Evolutionary conservation across 768 basidiomycete species (phyloP), one percentile per base, ranked within the genome.

Genomic region (Boletales sp.): DNA sequence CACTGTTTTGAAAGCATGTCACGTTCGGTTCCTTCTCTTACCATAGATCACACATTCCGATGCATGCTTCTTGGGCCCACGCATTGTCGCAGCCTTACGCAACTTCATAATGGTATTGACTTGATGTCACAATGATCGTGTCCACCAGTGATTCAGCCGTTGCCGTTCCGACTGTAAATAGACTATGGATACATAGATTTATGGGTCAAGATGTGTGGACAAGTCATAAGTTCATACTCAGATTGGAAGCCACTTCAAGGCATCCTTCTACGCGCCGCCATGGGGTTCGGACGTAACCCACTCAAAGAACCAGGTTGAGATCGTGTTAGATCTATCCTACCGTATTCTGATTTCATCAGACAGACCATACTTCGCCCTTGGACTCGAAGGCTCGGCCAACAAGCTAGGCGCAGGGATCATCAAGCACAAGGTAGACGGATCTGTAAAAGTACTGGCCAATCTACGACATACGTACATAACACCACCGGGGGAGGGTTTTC

Each of bases 391-490:
- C 13, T 94, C 92, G 15, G 97, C 97, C 39, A 99, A 99, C 73
- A 99, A 99, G 69, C 79, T 99, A 30, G 97, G 97, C 11, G 90
- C 87, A 17, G 97, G 97, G 10, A 75, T 98, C 43, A 90, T 98
- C 69, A 81, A 81, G 58, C 97, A 99, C 64, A 74, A 76, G 15
- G 74, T 81, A 19, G 79, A 91, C 65, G 85, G 86, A 19, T 80
- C 83, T 30, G 81, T 86, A 2, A 72, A 74, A 19, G 90, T 97
- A 13, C 78, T 97, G 7, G 89, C 93, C 19, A 99, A 99, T 61
- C 76, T 97, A 54, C 81, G 97, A 55, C 97, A 97, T 61, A 99
- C 97, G n/a, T 97, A 98, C 67, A 90, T 98, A 58, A 98, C 97
- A 2, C 97, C 97, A 6, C 92, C 95, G 4, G 97, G 97, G 2